These are phyloP conservation scores for Agroathelia rolfsii DNA, from an alignment of 1,284 basidiomycete genomes.

Conservation along the genomic window DNA sequence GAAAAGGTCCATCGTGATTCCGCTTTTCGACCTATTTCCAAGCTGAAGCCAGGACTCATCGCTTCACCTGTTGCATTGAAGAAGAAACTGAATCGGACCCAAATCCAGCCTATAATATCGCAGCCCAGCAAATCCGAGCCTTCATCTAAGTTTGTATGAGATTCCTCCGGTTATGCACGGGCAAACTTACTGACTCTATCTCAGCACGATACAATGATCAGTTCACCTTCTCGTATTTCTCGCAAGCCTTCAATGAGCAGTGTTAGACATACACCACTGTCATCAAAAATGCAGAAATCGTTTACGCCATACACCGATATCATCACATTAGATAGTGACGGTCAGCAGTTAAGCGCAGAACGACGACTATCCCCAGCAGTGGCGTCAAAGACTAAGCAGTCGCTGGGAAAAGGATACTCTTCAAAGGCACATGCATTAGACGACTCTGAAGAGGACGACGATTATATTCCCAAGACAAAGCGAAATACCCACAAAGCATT, in stretches of 20 bases:
- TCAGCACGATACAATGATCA: too few species aligned
- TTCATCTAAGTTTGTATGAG: too few species aligned
- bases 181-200: too few species aligned
- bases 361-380: slow-evolving; percentile 33
- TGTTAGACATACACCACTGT: slow-evolving; percentile 22
- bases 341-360: slow-evolving; percentile 47
- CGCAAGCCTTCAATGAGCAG: slow-evolving; percentile 20
- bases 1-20: too few species aligned
- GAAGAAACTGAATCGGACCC: too few species aligned
- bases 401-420: slow-evolving; percentile 21
- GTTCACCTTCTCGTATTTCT: too few species aligned
- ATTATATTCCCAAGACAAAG: slow-evolving; percentile 1
- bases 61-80: slow-evolving; percentile 10
- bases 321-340: slow-evolving; percentile 47
- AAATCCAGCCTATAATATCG: too few species aligned
- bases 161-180: too few species aligned
- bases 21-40: too few species aligned
- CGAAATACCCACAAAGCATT: slow-evolving; percentile 7
- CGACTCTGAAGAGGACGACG: slow-evolving; percentile 3
- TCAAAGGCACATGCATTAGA: slow-evolving; percentile 7
- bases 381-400: too few species aligned
- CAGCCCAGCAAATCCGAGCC: too few species aligned
- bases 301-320: slow-evolving; percentile 53
- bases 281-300: slow-evolving; percentile 22
- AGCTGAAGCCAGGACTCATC: too few species aligned